A percentile compares a stretch with the other conserved stretches of the same genome.
phyloP scores from a whole-genome alignment of 2,329 filamentous ascomycete genomes.

The Nothomitra cinnamomea region DNA sequence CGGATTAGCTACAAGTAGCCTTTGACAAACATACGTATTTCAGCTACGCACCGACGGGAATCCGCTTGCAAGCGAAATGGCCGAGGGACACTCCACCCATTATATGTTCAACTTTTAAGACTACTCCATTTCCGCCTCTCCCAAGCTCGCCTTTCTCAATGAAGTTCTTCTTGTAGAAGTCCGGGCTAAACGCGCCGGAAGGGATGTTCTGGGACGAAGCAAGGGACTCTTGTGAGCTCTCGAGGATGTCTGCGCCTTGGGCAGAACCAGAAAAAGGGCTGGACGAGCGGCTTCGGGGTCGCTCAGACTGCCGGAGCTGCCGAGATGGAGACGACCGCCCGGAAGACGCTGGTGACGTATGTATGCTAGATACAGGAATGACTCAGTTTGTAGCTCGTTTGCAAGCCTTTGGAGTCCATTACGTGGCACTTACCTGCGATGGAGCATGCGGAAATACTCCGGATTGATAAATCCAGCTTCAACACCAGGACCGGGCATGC shows the following conservation, averaged over 20 bases:
- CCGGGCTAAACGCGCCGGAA: constrained; percentile 70
- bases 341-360: neutral
- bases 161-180: constrained; percentile 90
- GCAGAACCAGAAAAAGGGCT: constrained; percentile 20
- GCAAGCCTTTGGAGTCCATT: constrained; percentile 25
- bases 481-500: constrained; percentile 18
- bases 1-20: neutral
- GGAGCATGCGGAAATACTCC: constrained; percentile 90
- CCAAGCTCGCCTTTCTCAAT: constrained; percentile 76
- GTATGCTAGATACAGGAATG: neutral
- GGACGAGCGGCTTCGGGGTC: constrained; percentile 11
- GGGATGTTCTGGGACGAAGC: constrained; percentile 50
- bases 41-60: constrained; percentile 47
- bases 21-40: neutral
- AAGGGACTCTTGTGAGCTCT: constrained; percentile 25
- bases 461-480: constrained; percentile 66
- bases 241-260: constrained; percentile 32
- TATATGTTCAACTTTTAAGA: constrained; percentile 81
- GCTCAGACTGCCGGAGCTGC: constrained; percentile 6
- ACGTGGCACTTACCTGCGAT: constrained; percentile 24
- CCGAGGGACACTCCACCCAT: constrained; percentile 79
- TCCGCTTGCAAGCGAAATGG: constrained; percentile 89
- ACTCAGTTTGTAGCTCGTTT: neutral
- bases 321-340: constrained; percentile 7
- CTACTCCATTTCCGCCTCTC: constrained; percentile 83